These are phyloP conservation scores for Nidula microcarpa DNA, from an alignment of 768 basidiomycete species.

Conservation along the genomic window DNA sequence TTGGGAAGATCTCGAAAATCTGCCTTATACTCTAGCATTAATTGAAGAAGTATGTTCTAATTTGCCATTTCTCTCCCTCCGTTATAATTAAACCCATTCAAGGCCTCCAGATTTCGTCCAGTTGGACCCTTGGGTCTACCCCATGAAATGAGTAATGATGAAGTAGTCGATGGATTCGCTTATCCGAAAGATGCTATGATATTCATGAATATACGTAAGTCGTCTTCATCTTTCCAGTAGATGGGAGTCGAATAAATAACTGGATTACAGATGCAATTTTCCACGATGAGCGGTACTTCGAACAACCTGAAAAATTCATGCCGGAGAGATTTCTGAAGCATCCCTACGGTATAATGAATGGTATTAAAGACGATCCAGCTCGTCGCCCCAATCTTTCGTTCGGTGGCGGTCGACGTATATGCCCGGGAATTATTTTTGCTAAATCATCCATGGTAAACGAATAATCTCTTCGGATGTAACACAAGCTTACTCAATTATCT, in stretches of 20 bases:
- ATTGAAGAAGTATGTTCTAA: slow-evolving; percentile 11
- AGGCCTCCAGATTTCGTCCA: neutral
- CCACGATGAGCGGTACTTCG: slow-evolving; percentile 17
- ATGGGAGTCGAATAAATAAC: neutral
- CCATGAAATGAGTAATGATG: slow-evolving; percentile 1
- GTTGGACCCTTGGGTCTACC: slow-evolving; percentile 2
- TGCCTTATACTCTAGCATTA: slow-evolving; percentile 19
- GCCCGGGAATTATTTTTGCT: slow-evolving; percentile 17
- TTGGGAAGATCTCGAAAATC: slow-evolving; percentile 11
- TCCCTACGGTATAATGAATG: slow-evolving; percentile 10
- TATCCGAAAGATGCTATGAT: slow-evolving; percentile 17
- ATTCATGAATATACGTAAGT: slow-evolving; percentile 20
- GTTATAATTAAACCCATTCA: neutral
- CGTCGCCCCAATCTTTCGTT: slow-evolving; percentile 12
- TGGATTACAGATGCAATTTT: slow-evolving; percentile 14
- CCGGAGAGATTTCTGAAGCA: slow-evolving; percentile 19
- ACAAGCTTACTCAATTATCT: no score
- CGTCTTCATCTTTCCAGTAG: neutral
- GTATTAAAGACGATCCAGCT: slow-evolving; percentile 12
- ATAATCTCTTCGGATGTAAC: neutral
- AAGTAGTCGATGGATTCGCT: slow-evolving; percentile 8
- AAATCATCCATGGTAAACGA: slow-evolving; percentile 11
- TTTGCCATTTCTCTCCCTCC: no score
- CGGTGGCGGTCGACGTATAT: slow-evolving; percentile 15
- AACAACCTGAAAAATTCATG: slow-evolving; percentile 14